Evolutionary conservation across 176 grass and related monocot genomes (phyloP), one percentile per base, ranked within the genome.

Genomic region (barley (Hordeum vulgare)): DNA sequence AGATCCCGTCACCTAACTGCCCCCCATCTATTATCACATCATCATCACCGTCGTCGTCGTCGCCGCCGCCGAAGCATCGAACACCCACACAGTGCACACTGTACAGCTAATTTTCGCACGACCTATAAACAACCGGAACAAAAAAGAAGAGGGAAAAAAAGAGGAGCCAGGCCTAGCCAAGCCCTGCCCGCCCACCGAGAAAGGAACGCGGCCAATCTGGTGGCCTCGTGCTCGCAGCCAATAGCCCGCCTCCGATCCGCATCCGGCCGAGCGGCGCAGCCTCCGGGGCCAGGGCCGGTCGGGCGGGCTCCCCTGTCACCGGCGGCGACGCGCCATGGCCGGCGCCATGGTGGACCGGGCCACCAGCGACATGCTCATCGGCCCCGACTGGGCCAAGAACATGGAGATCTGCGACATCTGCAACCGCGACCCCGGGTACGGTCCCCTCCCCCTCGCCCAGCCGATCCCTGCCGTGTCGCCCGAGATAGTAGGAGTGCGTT

Each of bases 321-420:
- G 80, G 29, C 44, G 86, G 44, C 68, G 83, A n/a, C 40, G 71
- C 71, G 2, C 47, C 79, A 95, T 95, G 92, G 93, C 89, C 36
- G 92, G 89, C 41, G 27, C 82, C 71, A 87, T 92, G 82, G 93
- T 93, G 45, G 90, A 93, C 85, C 85, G 91, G 64, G 96, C 96
- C 44, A 98, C 89, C 65, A 95, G 89, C 85, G 90, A 90, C 86
- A 84, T 85, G 77, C 85, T 98, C 85, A 98, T 95, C 85, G 91
- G 91, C 56, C 85, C 96, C 15, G 96, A 98, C 92, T 95, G 93
- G 96, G 91, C 96, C 6, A 93, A 93, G 89, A 98, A 98, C 89
- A 98, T 95, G 90, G 93, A 93, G 85, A 93, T 98, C 93, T 98
- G 96, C 88, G 96, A 98, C 84, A 88, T 91, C 80, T 83, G 92